Evolutionary conservation across 2,329 filamentous ascomycete species (phyloP), one percentile per base, ranked within the genome.

Genomic region (Myriosclerotinia curreyana): DNA sequence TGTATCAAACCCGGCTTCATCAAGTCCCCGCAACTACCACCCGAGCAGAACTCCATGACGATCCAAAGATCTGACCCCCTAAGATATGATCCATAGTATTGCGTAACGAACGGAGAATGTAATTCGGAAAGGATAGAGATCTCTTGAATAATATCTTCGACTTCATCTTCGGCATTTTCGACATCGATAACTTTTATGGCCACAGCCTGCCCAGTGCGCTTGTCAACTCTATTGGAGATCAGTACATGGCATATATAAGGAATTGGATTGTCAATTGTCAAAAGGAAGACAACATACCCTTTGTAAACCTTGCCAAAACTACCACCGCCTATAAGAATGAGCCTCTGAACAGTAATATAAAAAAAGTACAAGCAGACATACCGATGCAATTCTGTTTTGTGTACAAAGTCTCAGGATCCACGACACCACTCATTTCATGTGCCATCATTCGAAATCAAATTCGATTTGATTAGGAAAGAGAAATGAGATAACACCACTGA

Each of bases 301-400:
- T 98, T 98, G 84, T 94, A 99, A 67, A 99, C 95, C 78, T 96
- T 96, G 74, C 95, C 95, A 79, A 99, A 99, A 78, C 94, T 98
- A 67, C 95, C 95, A 71, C 95, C 95, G 71, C 95, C 94, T 92
- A 72, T 65, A 54, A 65, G 64, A 64, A 69, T 73, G 50, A 72
- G 75, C 73, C 52, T 68, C 51, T 65, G 55, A 42, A 52, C 34
- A 31, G 60, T 63, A 67, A 46, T 40, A 52, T 55, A 40, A 46
- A 59, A 40, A 46, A 59, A 58, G 38, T 65, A 49, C 42, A 53
- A 38, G 56, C 51, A 42, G 60, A 62, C 84, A 71, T 77, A 92
- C 89, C 90, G 77, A 95, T 94, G 79, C 90, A 93, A 75, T 87
- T 91, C 77, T 95, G 91, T 79, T 96, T 97, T 67, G 91, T 96